These are phyloP conservation scores for Pinguiococcus pyrenoidosus DNA, from an alignment of 108 stramenopile genomes.

Conservation along the genomic window DNA sequence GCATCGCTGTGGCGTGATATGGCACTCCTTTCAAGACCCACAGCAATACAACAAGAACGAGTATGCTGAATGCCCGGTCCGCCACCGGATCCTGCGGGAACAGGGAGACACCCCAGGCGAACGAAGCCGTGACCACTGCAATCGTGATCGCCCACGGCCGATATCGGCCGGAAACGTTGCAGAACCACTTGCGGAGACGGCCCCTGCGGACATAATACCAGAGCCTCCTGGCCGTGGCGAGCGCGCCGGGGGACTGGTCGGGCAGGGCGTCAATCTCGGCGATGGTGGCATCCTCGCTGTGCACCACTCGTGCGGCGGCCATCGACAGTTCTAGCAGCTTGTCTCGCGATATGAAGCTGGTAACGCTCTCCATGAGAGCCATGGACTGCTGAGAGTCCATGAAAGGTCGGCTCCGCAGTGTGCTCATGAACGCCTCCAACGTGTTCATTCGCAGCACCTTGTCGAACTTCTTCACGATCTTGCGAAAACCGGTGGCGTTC, in stretches of 20 bases:
- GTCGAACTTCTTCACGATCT: conserved; percentile 38
- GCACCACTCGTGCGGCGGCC: no score
- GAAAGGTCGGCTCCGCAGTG: conserved; percentile 5
- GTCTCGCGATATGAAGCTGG: conserved; percentile 25
- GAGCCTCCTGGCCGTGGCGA: no score
- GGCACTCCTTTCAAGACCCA: conserved; percentile 33
- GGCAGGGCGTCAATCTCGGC: no score
- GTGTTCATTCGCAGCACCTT: conserved; percentile 16
- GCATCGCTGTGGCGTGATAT: conserved; percentile 28
- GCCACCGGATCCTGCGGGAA: conserved; percentile 4
- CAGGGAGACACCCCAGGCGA: background rate
- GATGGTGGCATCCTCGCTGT: conserved; percentile 1
- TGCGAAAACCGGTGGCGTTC: conserved; percentile 21
- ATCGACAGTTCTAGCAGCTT: conserved; percentile 31
- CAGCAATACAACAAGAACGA: conserved; percentile 9
- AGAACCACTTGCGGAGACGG: no score
- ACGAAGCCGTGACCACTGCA: background rate
- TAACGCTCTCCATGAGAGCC: conserved; percentile 13
- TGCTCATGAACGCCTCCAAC: conserved; percentile 9
- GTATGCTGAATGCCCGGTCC: conserved; percentile 1
- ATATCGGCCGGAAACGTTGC: no score
- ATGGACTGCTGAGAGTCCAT: conserved; percentile 1
- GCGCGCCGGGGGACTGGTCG: no score
- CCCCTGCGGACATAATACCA: no score
- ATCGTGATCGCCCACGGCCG: background rate